These are phyloP conservation scores for Diversispora epigaea DNA, from an alignment of 192 early-diverging fungal genomes.

Conservation along the genomic window DNA sequence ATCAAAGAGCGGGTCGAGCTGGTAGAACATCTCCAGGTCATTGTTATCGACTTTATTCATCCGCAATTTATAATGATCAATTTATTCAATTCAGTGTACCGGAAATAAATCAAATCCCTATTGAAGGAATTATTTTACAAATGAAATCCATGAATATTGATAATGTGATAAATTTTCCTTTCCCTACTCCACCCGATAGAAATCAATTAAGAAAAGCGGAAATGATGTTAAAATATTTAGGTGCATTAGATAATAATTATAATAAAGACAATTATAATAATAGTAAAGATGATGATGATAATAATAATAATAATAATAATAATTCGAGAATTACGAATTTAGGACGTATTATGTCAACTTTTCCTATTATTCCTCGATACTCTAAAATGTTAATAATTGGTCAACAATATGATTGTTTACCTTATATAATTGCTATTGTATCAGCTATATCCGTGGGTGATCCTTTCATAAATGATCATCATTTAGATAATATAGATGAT, in stretches of 20 bases:
- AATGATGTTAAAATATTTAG: conserved; percentile 73
- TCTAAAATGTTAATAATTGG: conserved; percentile 89
- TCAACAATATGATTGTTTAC: conserved; percentile 80
- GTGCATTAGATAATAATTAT: conserved; percentile 62
- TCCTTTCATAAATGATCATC: conserved; percentile 80
- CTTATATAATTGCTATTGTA: conserved; percentile 89
- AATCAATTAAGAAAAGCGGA: conserved; percentile 77
- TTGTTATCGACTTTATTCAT: conserved; percentile 92
- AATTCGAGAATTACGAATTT: conserved; percentile 64
- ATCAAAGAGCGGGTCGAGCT: conserved; percentile 93
- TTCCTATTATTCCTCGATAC: conserved; percentile 91
- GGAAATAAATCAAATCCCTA: conserved; percentile 95
- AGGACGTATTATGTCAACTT: conserved; percentile 84
- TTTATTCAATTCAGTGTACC: conserved; percentile 93
- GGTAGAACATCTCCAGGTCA: conserved; percentile 93
- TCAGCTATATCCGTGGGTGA: conserved; percentile 92
- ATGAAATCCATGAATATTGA: conserved; percentile 99
- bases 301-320: too few relatives aligned
- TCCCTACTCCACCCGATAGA: conserved; percentile 88
- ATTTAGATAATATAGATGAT: conserved; percentile 60
- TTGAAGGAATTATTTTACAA: conserved; percentile 93
- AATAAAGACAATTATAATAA: conserved; percentile 1
- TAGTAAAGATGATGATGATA: too few relatives aligned
- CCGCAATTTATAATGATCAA: conserved; percentile 85
- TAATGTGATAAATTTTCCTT: conserved; percentile 94